These are phyloP conservation scores for Eucalyptus cloeziana DNA, from an alignment of 345 rosid genomes.

Conservation along the genomic window DNA sequence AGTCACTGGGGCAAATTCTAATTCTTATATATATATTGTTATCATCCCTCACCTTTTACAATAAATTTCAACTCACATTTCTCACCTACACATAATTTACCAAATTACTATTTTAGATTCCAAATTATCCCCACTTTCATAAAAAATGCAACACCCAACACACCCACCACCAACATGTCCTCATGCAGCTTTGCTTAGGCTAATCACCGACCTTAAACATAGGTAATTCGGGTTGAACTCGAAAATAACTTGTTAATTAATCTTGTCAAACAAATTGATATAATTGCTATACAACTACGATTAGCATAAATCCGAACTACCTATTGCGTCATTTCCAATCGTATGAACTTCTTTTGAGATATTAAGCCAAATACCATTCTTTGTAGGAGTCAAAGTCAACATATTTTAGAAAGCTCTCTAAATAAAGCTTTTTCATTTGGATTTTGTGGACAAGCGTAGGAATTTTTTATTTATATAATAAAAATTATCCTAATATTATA, in stretches of 20 bases:
- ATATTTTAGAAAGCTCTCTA: background rate
- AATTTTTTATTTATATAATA: background rate
- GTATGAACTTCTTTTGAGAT: accelerated
- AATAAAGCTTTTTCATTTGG: background rate
- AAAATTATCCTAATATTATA: background rate
- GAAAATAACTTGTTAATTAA: background rate
- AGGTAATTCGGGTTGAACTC: background rate
- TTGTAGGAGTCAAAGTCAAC: background rate
- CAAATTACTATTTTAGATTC: too few species aligned
- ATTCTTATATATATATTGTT: too few species aligned
- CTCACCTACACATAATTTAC: too few species aligned
- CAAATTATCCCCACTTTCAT: background rate
- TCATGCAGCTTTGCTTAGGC: background rate
- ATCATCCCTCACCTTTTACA: too few species aligned
- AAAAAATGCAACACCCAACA: background rate
- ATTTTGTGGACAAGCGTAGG: background rate
- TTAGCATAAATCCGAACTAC: accelerated
- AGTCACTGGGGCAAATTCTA: too few species aligned
- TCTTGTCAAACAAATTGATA: background rate
- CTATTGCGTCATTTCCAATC: background rate
- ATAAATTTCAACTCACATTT: too few species aligned
- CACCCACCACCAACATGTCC: background rate
- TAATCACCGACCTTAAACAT: too few species aligned
- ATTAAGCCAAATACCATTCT: background rate
- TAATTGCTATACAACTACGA: background rate